These are phyloP conservation scores for Teratosphaeria epicoccoides DNA, from an alignment of 2,329 filamentous ascomycete species.

Conservation along the genomic window DNA sequence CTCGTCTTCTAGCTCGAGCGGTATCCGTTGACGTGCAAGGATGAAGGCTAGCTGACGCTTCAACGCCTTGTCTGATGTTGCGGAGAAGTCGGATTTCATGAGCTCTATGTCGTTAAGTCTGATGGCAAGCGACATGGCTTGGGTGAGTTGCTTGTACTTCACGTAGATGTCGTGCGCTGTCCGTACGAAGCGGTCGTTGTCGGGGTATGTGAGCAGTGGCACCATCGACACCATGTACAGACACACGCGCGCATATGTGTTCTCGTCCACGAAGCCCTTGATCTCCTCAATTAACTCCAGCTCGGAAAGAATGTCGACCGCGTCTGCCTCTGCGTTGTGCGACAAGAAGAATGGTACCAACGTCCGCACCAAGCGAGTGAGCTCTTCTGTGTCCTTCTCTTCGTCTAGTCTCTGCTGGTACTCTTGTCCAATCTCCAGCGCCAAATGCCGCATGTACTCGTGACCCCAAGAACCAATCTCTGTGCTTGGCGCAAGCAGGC, in stretches of 20 bases:
- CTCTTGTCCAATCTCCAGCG: conserved; percentile 89
- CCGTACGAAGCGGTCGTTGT: conserved; percentile 89
- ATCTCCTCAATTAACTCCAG: conserved; percentile 94
- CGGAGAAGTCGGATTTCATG: conserved; percentile 70
- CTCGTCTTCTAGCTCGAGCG: conserved; percentile 53
- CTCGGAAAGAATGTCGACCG: conserved; percentile 93
- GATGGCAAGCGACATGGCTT: conserved; percentile 90
- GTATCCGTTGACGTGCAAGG: conserved; percentile 82
- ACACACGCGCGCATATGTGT: conserved; percentile 87
- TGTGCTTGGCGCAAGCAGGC: conserved; percentile 75
- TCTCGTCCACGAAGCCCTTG: conserved; percentile 77
- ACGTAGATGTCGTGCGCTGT: conserved; percentile 92
- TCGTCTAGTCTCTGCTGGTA: conserved; percentile 78
- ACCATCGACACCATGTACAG: conserved; percentile 99
- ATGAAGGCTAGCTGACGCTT: conserved; percentile 93
- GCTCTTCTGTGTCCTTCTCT: conserved; percentile 72
- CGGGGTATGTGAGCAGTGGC: conserved; percentile 89
- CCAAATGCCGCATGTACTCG: conserved; percentile 92
- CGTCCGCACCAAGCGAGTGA: conserved; percentile 71
- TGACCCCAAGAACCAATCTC: conserved; percentile 97
- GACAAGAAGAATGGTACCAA: conserved; percentile 91
- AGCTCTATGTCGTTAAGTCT: conserved; percentile 72
- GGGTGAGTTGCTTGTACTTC: conserved; percentile 81
- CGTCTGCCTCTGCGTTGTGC: conserved; percentile 96
- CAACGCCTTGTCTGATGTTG: conserved; percentile 67